Percentiles rank a stretch among this genome's conserved stretches.
These are phyloP conservation scores for Nakataea oryzae DNA, from an alignment of 2,329 filamentous ascomycete genomes.

Conservation along the genomic window DNA sequence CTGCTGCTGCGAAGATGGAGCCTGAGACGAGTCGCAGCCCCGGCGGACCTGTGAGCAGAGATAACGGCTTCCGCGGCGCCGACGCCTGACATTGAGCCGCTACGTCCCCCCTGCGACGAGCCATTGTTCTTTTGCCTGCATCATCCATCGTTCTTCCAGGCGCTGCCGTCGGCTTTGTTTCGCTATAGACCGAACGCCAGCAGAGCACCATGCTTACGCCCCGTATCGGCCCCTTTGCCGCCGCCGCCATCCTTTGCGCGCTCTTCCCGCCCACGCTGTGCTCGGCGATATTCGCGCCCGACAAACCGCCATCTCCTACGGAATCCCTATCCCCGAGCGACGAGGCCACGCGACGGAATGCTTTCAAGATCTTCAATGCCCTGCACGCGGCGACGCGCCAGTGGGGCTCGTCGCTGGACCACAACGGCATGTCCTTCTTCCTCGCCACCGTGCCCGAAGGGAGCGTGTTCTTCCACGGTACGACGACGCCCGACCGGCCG, in stretches of 20 bases:
- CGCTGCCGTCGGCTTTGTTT: too few species aligned
- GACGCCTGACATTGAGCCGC: too few species aligned
- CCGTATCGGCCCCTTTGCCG: neutral
- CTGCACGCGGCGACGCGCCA: slow-evolving; percentile 63
- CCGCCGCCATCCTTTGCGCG: neutral
- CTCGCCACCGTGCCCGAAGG: slow-evolving; percentile 53
- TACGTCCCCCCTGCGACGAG: neutral
- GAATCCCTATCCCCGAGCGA: slow-evolving; percentile 17
- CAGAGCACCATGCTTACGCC: neutral
- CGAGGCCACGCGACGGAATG: slow-evolving; percentile 35
- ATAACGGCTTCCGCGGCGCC: neutral
- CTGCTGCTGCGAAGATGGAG: too few species aligned
- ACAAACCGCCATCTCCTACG: neutral
- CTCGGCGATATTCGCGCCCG: too few species aligned
- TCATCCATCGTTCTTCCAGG: neutral
- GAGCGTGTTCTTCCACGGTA: slow-evolving; percentile 59
- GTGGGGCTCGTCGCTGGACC: slow-evolving; percentile 62
- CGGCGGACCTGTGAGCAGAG: neutral
- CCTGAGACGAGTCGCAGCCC: neutral
- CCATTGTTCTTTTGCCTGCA: neutral
- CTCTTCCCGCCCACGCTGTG: neutral
- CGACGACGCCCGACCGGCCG: slow-evolving; percentile 22
- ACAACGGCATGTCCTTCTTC: slow-evolving; percentile 68
- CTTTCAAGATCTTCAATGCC: slow-evolving; percentile 60
- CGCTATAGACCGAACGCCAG: neutral